A percentile compares a stretch with the other conserved stretches of the same genome.
Evolutionary conservation across 768 basidiomycete genomes (phyloP).

Genomic region (Baorangia bicolor): DNA sequence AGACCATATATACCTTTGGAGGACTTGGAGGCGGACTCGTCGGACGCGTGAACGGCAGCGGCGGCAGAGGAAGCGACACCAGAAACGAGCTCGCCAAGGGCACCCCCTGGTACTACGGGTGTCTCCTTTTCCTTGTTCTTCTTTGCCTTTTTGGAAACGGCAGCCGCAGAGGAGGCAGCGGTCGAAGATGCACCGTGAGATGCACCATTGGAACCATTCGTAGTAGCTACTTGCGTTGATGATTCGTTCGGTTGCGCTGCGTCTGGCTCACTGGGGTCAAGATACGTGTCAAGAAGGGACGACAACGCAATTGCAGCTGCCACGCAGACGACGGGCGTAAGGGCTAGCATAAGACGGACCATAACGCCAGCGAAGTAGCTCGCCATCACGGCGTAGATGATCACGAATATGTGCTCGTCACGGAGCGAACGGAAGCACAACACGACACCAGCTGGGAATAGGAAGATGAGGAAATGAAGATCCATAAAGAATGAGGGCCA

Average conservation of each 20-base stretch:
- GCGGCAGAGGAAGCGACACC: slow-evolving; percentile 36
- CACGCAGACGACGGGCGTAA: slow-evolving; percentile 97
- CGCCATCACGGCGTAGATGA: slow-evolving; percentile 94
- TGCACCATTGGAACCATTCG: slow-evolving; percentile 13
- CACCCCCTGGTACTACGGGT: slow-evolving; percentile 33
- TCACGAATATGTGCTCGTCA: slow-evolving; percentile 97
- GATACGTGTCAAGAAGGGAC: slow-evolving; percentile 81
- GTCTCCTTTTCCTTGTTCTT: slow-evolving; percentile 60
- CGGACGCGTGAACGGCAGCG: slow-evolving; percentile 23
- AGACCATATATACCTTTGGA: slow-evolving; percentile 75
- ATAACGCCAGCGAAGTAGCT: slow-evolving; percentile 99
- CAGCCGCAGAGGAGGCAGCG: slow-evolving; percentile 31
- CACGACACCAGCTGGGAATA: slow-evolving; percentile 95
- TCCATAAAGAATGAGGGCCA: slow-evolving; percentile 99
- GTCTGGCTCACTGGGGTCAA: slow-evolving; percentile 79
- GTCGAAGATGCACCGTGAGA: slow-evolving; percentile 24
- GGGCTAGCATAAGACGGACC: slow-evolving; percentile 97
- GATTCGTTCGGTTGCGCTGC: slow-evolving; percentile 5
- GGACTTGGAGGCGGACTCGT: slow-evolving; percentile 8
- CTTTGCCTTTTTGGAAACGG: slow-evolving; percentile 42
- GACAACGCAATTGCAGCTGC: slow-evolving; percentile 89
- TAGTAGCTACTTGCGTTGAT: background rate
- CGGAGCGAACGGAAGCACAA: slow-evolving; percentile 92
- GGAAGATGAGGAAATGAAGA: slow-evolving; percentile 94
- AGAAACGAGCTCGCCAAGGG: slow-evolving; percentile 42